These are phyloP conservation scores for Eucalyptus tenuipes DNA, from an alignment of 345 rosid species.

Conservation along the genomic window DNA sequence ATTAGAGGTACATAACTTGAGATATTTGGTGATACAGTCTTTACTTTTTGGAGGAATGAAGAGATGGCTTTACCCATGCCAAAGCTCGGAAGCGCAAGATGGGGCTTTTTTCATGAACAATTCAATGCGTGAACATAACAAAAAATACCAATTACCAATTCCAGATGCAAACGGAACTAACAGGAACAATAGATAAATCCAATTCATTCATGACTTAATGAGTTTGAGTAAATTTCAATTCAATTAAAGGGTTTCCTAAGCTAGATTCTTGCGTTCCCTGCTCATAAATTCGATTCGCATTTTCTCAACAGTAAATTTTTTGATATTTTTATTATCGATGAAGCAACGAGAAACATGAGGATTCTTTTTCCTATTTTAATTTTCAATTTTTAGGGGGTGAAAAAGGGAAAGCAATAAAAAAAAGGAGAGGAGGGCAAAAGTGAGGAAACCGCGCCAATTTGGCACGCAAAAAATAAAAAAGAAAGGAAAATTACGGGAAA, in stretches of 20 bases:
- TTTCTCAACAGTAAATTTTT: neutral
- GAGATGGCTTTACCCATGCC: neutral
- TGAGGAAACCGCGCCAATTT: neutral
- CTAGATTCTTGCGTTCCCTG: neutral
- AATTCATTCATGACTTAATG: neutral
- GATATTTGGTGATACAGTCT: neutral
- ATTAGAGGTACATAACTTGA: neutral
- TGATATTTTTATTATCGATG: neutral
- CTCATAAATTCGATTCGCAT: neutral
- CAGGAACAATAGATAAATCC: neutral
- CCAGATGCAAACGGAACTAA: neutral
- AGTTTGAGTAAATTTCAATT: neutral
- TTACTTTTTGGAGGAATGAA: neutral
- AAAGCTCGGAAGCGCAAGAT: neutral
- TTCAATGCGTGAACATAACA: neutral
- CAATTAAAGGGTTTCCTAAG: neutral
- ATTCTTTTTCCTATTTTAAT: neutral
- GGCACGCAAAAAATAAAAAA: neutral
- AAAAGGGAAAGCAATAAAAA: neutral
- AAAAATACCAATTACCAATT: neutral
- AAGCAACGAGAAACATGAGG: neutral
- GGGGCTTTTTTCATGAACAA: neutral
- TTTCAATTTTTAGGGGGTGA: neutral
- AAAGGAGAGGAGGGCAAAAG: neutral
- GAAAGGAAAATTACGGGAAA: neutral